Base-by-base conservation (phyloP, 164 flowering plant species). In the Vitis cinerea region DNA sequence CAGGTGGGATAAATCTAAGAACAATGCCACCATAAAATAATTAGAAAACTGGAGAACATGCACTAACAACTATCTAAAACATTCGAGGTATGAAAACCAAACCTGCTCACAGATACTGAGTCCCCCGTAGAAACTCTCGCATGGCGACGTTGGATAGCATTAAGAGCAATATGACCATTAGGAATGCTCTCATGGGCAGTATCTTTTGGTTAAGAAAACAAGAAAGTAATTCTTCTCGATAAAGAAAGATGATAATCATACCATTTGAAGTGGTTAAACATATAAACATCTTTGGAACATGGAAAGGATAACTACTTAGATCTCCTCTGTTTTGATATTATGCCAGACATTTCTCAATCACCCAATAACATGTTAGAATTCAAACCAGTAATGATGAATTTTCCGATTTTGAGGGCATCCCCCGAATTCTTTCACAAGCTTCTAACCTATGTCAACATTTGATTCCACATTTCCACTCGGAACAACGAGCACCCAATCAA, bases 101-200 rank as follows among this genome's bases (percentile, higher is more conserved):
- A 95, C 98, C 97, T 87, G 82, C 71, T 71, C 7, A 85, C 87
- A 65, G 90, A 76, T 67, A 91, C 30, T 0, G 76, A 11, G 61
- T 95, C 99, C 44, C 91, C 96, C 59, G 82, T 65, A 59, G 99
- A 96, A 78, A 87, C 99, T 78, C 78, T 88, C 2, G 88, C 86
- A 66, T 86, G 80, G 14, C 92, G 86, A 1, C 99, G 88, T 64
- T 95, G 99, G 68, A 90, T 82, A 8, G 91, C 83, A 83, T 93
- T 95, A 44, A 95, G 78, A 10, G 76, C 97, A 74, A 93, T 82
- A 10, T 74, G 73, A 37, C 97, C 99, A 57, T 68, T 80, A 47
- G 68, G 80, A 29, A 95, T 78, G 63, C 77, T 77, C 54, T 81
- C 81, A 76, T 95, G 91, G 67, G 81, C 75, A 71, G 98, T 91